Evolutionary conservation across 2,329 filamentous ascomycete genomes (phyloP), one percentile per base, ranked within the genome.

Genomic region (Colletotrichum theobromicola): DNA sequence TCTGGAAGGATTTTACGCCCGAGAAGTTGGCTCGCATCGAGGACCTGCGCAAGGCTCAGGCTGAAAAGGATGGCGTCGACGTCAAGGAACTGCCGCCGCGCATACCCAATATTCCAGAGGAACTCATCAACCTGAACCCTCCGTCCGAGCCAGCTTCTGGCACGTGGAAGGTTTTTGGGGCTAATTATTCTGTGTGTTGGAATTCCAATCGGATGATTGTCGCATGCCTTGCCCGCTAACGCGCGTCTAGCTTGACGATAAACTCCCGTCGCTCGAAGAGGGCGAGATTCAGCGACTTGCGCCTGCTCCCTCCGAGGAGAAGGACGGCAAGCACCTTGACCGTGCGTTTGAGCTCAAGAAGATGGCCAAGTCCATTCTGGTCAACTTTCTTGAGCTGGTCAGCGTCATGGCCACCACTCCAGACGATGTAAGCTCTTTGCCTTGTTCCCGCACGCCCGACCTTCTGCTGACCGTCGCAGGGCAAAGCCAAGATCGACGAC

Each of bases 341-440:
- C 90, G 91, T 58, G 91, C 91, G 4, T 88, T 92, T 77, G 89
- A 94, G 81, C 91, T 97, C 4, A 93, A 95, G 79, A 90, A 93
- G 65, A 90, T 98, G 34, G 92, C 94, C 76, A 97, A 98, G 81
- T 96, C 94, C 5, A 87, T 98, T 2, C 88, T 98, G 0, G 88
- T 98, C 58, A 97, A 96, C 81, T 98, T 97, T 81, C 89, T 98
- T 58, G 95, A 98, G 80, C 90, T 98, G 7, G 87, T 94, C 0
- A 95, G 95, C 28, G 87, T 94, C 16, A 87, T 97, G 72, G 89
- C 90, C 12, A 84, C 90, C n/a, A 89, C 93, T 60, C 94, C 95
- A 0, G 87, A 89, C 57, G 86, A 86, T 63, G 88, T 89, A 81
- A 21, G 81, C 78, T 30, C 35, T 24, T 24, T 2, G n/a, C 10